These are phyloP conservation scores for Pythium aquatile DNA, from an alignment of 352 stramenopile species.

Conservation along the genomic window DNA sequence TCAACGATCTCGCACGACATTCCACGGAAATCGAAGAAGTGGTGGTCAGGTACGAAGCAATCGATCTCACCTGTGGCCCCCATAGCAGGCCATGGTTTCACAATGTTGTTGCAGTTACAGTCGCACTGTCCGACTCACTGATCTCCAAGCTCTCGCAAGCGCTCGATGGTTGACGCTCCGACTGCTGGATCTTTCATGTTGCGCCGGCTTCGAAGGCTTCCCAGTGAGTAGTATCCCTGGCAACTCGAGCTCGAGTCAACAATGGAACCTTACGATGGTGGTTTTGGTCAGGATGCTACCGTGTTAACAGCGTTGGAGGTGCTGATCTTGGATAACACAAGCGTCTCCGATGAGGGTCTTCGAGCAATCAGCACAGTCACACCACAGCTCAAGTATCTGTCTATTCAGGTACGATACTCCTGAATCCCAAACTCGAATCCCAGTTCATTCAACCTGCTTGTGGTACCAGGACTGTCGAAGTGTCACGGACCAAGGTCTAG, in stretches of 20 bases:
- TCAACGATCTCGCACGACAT: conserved; percentile 35
- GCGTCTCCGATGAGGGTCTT: conserved; percentile 47
- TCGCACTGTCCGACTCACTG: conserved; percentile 24
- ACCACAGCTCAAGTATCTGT: conserved; percentile 55
- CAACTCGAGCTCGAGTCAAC: background rate
- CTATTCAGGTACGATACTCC: conserved; percentile 42
- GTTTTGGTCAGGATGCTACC: conserved; percentile 21
- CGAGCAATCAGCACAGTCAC: conserved; percentile 32
- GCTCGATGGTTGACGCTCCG: conserved; percentile 32
- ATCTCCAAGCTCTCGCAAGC: conserved; percentile 39
- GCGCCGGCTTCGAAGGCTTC: conserved; percentile 32
- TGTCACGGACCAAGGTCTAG: conserved; percentile 47
- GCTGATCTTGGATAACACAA: conserved; percentile 61
- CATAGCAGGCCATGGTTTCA: background rate
- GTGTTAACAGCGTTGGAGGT: conserved; percentile 46
- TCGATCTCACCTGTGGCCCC: background rate
- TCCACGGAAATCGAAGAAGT: conserved; percentile 40
- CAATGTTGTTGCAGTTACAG: conserved; percentile 30
- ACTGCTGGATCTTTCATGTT: conserved; percentile 58
- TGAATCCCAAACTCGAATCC: background rate
- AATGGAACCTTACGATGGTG: background rate
- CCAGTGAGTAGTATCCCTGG: background rate
- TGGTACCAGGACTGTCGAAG: conserved; percentile 46
- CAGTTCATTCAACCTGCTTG: background rate
- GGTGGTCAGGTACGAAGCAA: conserved; percentile 37